phyloP scores from a whole-genome alignment of 805 yeast species.

The Kodamaea restingae region DNA sequence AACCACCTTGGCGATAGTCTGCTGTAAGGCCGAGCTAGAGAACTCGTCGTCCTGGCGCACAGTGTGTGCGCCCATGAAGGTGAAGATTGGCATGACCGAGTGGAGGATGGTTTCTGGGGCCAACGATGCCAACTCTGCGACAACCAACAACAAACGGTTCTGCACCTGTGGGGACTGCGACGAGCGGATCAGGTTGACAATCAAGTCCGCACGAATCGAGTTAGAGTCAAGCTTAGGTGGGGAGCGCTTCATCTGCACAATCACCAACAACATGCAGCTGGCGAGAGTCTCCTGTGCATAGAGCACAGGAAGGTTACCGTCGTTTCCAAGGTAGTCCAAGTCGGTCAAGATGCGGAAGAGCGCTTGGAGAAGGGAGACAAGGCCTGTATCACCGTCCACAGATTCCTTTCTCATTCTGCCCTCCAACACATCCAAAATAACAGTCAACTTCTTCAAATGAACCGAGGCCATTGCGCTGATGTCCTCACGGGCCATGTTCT shows the following conservation, averaged over 20 bases:
- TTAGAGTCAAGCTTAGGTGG: conserved; percentile 45
- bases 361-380: conserved; percentile 36
- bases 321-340: conserved; percentile 79
- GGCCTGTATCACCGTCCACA: background rate
- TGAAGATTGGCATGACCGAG: conserved; percentile 98
- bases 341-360: conserved; percentile 65
- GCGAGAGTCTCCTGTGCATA: conserved; percentile 91
- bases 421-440: conserved; percentile 77
- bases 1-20: conserved; percentile 82
- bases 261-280: conserved; percentile 71
- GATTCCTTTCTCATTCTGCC: conserved; percentile 29
- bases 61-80: conserved; percentile 98
- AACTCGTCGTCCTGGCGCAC: conserved; percentile 95
- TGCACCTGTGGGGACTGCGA: conserved; percentile 93
- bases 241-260: conserved; percentile 47
- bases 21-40: conserved; percentile 87
- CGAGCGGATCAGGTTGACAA: conserved; percentile 86
- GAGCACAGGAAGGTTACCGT: conserved; percentile 85
- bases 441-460: conserved; percentile 74
- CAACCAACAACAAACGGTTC: conserved; percentile 76
- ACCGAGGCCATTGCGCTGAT: conserved; percentile 70
- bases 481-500: conserved; percentile 67
- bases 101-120: conserved; percentile 91
- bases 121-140: conserved; percentile 80
- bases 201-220: conserved; percentile 78